Percentiles rank a stretch among this genome's conserved stretches.
These are phyloP conservation scores for Xerophyta viscosa DNA, from an alignment of 106 monocot genomes.

Conservation along the genomic window DNA sequence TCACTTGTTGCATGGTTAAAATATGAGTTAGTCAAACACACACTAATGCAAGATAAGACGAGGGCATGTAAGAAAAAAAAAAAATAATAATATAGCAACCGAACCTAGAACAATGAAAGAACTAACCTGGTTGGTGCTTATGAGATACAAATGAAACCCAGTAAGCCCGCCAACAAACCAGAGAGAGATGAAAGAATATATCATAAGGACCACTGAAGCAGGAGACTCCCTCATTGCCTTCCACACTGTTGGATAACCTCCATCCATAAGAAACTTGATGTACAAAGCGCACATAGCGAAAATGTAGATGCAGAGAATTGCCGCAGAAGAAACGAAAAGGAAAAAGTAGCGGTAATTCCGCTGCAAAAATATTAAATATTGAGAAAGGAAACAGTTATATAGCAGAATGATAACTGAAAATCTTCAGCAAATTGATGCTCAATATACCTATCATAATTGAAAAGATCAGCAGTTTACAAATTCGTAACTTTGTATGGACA, in stretches of 20 bases:
- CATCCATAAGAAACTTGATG: conserved; percentile 94
- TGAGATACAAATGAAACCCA: conserved; percentile 92
- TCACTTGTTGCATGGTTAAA: no score
- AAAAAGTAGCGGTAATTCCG: conserved; percentile 93
- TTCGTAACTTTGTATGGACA: no score
- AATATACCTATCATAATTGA: no score
- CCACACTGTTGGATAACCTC: conserved; percentile 80
- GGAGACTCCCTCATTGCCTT: conserved; percentile 84
- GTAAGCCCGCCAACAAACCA: conserved; percentile 99
- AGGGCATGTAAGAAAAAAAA: not conserved
- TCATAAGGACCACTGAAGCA: conserved; percentile 67
- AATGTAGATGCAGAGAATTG: conserved; percentile 85
- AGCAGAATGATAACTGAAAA: no score
- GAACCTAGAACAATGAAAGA: not conserved
- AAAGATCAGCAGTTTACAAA: no score
- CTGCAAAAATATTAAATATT: conserved; percentile 40
- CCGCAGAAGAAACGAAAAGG: conserved; percentile 75
- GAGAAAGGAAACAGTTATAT: no score
- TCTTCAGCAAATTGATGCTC: no score
- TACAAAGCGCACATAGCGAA: conserved; percentile 83
- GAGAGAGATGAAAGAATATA: conserved; percentile 65
- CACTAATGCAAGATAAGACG: no score
- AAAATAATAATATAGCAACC: no score
- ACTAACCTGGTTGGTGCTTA: conserved; percentile 86
- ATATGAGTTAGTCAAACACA: no score